A percentile compares a stretch with the other conserved stretches of the same genome.
Evolutionary conservation across 306 rosid genomes (phyloP).

Genomic region (Corylus heterophylla): DNA sequence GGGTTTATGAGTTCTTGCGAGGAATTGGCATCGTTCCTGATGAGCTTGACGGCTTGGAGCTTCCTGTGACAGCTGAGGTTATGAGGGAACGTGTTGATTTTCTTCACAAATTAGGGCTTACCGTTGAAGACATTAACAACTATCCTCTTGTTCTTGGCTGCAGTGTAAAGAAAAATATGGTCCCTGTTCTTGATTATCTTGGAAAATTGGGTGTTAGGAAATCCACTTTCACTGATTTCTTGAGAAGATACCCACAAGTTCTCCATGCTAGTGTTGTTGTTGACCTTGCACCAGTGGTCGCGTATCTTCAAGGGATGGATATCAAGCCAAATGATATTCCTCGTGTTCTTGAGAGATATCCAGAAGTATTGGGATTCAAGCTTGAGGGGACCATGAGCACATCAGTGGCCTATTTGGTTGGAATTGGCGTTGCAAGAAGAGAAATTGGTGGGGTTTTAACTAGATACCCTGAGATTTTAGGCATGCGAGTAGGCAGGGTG

Average conservation of each 20-base stretch:
- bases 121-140: slow-evolving; percentile 79
- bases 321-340: slow-evolving; percentile 72
- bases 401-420: slow-evolving; percentile 87
- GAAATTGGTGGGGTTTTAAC: slow-evolving; percentile 87
- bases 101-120: slow-evolving; percentile 83
- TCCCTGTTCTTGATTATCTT: slow-evolving; percentile 97
- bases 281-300: slow-evolving; percentile 83
- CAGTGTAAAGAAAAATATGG: slow-evolving; percentile 96
- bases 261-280: slow-evolving; percentile 95
- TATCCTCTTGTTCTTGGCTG: slow-evolving; percentile 97
- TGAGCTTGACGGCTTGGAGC: slow-evolving; percentile 98
- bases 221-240: slow-evolving; percentile 72
- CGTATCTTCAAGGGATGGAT: slow-evolving; percentile 96
- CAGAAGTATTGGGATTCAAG: slow-evolving; percentile 87
- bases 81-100: slow-evolving; percentile 93
- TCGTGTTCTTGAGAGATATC: slow-evolving; percentile 86
- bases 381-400: slow-evolving; percentile 99
- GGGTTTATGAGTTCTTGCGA: slow-evolving; percentile 72
- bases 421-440: slow-evolving; percentile 87
- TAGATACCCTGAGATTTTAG: slow-evolving; percentile 83
- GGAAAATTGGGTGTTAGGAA: slow-evolving; percentile 94
- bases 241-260: slow-evolving; percentile 91
- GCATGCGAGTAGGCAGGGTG: slow-evolving; percentile 89
- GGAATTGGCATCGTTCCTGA: slow-evolving; percentile 84
- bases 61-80: slow-evolving; percentile 88